Percentiles rank a stretch among this genome's conserved stretches.
Evolutionary conservation across 352 stramenopile genomes (phyloP).

Genomic region (Sclerospora graminicola): DNA sequence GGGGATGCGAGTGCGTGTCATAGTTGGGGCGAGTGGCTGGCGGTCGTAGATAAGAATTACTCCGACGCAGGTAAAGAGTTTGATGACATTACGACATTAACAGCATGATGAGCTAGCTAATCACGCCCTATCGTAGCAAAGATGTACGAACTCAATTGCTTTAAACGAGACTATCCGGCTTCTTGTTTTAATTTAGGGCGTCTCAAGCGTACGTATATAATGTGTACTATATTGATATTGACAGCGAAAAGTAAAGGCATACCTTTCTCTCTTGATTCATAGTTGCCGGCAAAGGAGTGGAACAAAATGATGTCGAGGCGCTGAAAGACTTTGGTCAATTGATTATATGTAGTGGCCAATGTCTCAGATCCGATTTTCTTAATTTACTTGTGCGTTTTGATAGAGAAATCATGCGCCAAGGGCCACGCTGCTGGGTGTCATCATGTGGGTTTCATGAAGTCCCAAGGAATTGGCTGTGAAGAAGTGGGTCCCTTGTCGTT

Average conservation of each 20-base stretch:
- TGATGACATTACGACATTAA: background rate
- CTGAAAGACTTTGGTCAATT: slow-evolving; percentile 60
- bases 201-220: slow-evolving; percentile 44
- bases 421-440: slow-evolving; percentile 72
- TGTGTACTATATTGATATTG: background rate
- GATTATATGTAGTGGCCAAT: no score
- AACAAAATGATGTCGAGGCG: slow-evolving; percentile 54
- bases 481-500: slow-evolving; percentile 32
- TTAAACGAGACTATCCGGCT: slow-evolving; percentile 65
- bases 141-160: slow-evolving; percentile 80
- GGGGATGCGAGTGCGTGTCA: slow-evolving; percentile 79
- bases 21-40: slow-evolving; percentile 80
- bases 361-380: no score
- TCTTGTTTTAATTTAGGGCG: slow-evolving; percentile 84
- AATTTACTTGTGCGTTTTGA: background rate
- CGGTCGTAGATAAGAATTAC: slow-evolving; percentile 84
- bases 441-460: slow-evolving; percentile 78
- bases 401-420: slow-evolving; percentile 70
- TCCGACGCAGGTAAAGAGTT: slow-evolving; percentile 33
- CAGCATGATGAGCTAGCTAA: background rate
- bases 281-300: slow-evolving; percentile 75
- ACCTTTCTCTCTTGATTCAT: background rate
- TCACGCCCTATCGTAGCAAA: slow-evolving; percentile 21
- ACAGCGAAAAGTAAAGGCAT: background rate
- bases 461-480: slow-evolving; percentile 52